Percentiles rank a stretch among this genome's conserved stretches.
phyloP scores from a whole-genome alignment of 306 rosid species.

The Arachis hypogaea region DNA sequence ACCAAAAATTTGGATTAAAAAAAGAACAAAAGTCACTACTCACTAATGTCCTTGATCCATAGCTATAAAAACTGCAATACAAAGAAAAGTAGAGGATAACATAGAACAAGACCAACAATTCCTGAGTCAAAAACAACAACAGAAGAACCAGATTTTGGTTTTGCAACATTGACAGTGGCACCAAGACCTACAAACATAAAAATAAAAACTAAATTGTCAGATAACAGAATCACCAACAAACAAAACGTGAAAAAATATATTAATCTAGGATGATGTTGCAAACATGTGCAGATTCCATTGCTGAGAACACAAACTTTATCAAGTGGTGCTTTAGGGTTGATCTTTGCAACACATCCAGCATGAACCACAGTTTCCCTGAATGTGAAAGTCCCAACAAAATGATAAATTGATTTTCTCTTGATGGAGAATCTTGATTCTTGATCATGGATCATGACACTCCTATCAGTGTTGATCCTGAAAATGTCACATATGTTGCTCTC shows the following conservation, averaged over 20 bases:
- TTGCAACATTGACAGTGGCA: conserved; percentile 89
- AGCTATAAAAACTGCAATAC: not conserved
- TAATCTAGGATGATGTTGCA: not conserved
- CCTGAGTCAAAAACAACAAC: conserved; percentile 88
- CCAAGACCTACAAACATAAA: conserved; percentile 64
- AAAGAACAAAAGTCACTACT: not conserved
- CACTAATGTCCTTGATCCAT: not conserved
- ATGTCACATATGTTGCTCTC: conserved; percentile 97
- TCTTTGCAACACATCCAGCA: conserved; percentile 77
- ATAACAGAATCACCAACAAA: not conserved
- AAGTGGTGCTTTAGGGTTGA: conserved; percentile 86
- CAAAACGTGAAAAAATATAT: no score
- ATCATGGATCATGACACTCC: conserved; percentile 73
- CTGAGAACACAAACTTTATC: conserved; percentile 94
- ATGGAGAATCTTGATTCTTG: conserved; percentile 69
- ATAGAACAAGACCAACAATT: conserved; percentile 91
- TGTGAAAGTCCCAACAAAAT: conserved; percentile 87
- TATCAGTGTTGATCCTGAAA: conserved; percentile 82
- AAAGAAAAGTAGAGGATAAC: conserved; percentile 27
- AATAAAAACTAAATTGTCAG: not conserved
- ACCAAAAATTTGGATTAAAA: conserved; percentile 49
- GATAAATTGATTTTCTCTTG: conserved; percentile 71
- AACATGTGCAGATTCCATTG: conserved; percentile 89
- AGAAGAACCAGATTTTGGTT: conserved; percentile 72
- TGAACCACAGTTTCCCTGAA: conserved; percentile 86